Base-by-base conservation (phyloP, 192 early-diverging fungal species). In the Backusella psychrophila region DNA sequence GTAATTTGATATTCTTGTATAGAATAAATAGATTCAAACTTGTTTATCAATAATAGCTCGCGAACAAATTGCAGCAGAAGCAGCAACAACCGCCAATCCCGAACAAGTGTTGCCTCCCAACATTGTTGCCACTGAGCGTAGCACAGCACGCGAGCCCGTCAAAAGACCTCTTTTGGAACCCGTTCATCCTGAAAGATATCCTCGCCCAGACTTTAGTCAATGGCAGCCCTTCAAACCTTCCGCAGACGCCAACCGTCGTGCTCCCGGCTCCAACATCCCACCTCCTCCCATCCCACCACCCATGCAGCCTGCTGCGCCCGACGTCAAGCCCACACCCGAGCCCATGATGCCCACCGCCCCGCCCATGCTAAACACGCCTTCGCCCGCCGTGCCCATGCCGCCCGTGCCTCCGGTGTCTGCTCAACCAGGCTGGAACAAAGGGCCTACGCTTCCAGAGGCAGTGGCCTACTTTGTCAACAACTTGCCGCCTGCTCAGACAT, bases 171-270 rank as follows among this genome's bases (percentile, higher is more conserved):
- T 76, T 41, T 78, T 90, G 73, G 88, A 90, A 33, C 83, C 92
- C 21, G 87, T 92, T 29, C 83, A 92, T 75, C 81, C 91, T 26
- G 92, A 93, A 56, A 71, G 86, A 73, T 94, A 90, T 79, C 90
- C 91, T 21, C 82, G 91, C 21, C 94, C 94, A 12, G 93, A 96
- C 72, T 85, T 93, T 63, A 82, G 79, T 6, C 90, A 89, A 74
- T 96, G 92, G 92, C 80, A 80, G n/a, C 56, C 83, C 6, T 91
- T 91, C 75, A 90, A 89, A 46, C 88, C 90, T 14, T 42, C 80
- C 0, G 71, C 80, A 1, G 82, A 80, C 14, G 42, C 69, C 39
- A 46, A 69, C 56, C 70, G 76, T 34, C 78, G 68, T 36, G 69
- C 26, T 34, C 41, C 75, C 1, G 44, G 23, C 0, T 5, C 75